Base-by-base conservation (phyloP, 192 early-diverging fungal genomes). In the Podila epicladia region DNA sequence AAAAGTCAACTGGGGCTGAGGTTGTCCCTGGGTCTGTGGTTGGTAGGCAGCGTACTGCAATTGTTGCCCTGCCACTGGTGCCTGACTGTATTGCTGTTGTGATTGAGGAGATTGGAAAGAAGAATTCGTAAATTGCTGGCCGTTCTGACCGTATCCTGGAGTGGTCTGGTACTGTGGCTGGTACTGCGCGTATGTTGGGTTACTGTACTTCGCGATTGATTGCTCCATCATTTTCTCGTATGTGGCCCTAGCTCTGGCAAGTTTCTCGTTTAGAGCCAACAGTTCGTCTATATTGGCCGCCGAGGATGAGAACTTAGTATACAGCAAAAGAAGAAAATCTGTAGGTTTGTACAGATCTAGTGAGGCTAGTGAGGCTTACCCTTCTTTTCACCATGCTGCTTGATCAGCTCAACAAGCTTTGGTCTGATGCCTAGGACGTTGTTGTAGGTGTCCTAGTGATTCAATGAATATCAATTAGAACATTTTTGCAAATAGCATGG, bases 391-490 rank as follows among this genome's bases (percentile, higher is more conserved):
- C 88, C 91, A 58, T 95, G 92, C 53, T 91, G 91, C 67, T 97
- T 95, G 64, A 97, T 89, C 37, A 96, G 85, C 72, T 91, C 91
- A 20, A 98, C 88, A 49, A 99, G 84, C 83, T 95, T 94, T 3
- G 96, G 96, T 51, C 96, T 83, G 64, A 97, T 75, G n/a, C 93
- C 85, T 60, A 97, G 73, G 9, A 96, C 93, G 2, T 89, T 86
- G 59, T 92, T 88, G 72, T 99, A 97, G 15, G 93, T 78, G 13
- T 88, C 84, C 84, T 84, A 58, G 3, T 8, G 26, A 38, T 38
- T 28, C 8, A 24, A 9, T 6, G 19, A 74, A 45, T 45, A 15
- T 45, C 8, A 15, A 45, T 17, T 83, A 48, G 26, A 7, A 72
- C 57, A 31, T 62, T n/a, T n/a, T 45, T 20, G 29, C n/a, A 33